A percentile compares a stretch with the other conserved stretches of the same genome.
Evolutionary conservation across 179 eudicot genomes (phyloP).

Genomic region (Vitellaria paradoxa): DNA sequence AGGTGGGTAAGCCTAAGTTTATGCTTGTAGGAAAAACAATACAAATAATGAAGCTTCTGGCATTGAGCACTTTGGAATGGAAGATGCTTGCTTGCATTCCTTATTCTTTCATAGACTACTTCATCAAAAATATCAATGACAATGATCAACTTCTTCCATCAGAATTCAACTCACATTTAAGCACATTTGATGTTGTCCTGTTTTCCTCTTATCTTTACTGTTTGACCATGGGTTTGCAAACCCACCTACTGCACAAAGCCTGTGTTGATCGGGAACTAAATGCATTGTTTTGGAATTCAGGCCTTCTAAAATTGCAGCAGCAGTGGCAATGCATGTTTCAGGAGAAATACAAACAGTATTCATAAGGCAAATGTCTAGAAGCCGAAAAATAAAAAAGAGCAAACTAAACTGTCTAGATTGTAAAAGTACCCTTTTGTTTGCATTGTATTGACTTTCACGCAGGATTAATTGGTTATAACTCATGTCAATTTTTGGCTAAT

Average conservation of each 20-base stretch:
- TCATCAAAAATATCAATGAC: constrained; percentile 34
- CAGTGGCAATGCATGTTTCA: constrained; percentile 46
- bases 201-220: not conserved
- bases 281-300: constrained; percentile 72
- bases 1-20: constrained; percentile 69
- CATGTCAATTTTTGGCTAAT: no score
- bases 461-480: no score
- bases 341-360: constrained; percentile 39
- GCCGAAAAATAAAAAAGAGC: no score
- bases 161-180: constrained; percentile 49
- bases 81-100: constrained; percentile 66
- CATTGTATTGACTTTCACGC: no score
- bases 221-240: no score
- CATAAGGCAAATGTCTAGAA: constrained; percentile 41
- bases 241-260: no score
- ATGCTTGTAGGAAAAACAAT: constrained; percentile 79
- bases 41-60: constrained; percentile 76
- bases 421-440: no score
- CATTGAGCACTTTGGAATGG: constrained; percentile 66
- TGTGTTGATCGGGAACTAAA: constrained; percentile 29
- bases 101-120: constrained; percentile 60
- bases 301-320: constrained; percentile 69
- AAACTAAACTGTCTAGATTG: no score
- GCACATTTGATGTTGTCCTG: constrained; percentile 20
- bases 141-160: constrained; percentile 19